These are phyloP conservation scores for Boletellus ananiceps DNA, from an alignment of 768 basidiomycete species.

Conservation along the genomic window DNA sequence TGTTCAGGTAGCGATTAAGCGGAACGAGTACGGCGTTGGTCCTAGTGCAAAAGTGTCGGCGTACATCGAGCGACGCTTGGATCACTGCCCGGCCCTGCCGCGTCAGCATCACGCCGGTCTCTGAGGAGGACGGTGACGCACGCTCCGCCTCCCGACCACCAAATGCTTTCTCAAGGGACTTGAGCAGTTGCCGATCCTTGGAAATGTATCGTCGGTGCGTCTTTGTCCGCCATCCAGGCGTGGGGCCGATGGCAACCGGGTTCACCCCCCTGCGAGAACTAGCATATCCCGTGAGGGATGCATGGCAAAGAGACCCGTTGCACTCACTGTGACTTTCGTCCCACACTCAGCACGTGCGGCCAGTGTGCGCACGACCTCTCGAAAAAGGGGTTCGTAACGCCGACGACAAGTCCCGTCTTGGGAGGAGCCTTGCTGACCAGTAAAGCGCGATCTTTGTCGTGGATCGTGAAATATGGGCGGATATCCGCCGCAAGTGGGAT, in stretches of 20 bases:
- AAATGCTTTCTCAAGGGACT: conserved; percentile 62
- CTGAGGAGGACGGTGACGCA: conserved; percentile 31
- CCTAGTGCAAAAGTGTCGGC: conserved; percentile 79
- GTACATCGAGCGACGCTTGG: conserved; percentile 59
- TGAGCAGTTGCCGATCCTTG: conserved; percentile 74
- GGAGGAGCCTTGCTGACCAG: conserved; percentile 83
- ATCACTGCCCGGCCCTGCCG: conserved; percentile 38
- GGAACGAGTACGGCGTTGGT: conserved; percentile 86
- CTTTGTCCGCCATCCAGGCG: conserved; percentile 72
- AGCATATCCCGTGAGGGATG: background rate
- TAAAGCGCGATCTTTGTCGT: conserved; percentile 75
- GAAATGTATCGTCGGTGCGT: conserved; percentile 81
- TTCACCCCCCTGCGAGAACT: conserved; percentile 7
- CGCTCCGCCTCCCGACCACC: conserved; percentile 45
- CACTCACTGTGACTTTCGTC: conserved; percentile 44
- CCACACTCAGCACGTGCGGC: conserved; percentile 78
- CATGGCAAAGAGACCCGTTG: background rate
- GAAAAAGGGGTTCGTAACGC: conserved; percentile 88
- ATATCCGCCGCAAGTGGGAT: conserved; percentile 82
- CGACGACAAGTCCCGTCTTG: conserved; percentile 68
- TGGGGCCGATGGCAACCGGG: conserved; percentile 40
- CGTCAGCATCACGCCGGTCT: background rate
- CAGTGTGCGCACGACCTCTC: conserved; percentile 76
- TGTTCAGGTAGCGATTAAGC: conserved; percentile 86
- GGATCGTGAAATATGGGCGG: conserved; percentile 94